Evolutionary conservation across 1,284 basidiomycete genomes (phyloP).

Genomic region (Leucoagaricus sp.): DNA sequence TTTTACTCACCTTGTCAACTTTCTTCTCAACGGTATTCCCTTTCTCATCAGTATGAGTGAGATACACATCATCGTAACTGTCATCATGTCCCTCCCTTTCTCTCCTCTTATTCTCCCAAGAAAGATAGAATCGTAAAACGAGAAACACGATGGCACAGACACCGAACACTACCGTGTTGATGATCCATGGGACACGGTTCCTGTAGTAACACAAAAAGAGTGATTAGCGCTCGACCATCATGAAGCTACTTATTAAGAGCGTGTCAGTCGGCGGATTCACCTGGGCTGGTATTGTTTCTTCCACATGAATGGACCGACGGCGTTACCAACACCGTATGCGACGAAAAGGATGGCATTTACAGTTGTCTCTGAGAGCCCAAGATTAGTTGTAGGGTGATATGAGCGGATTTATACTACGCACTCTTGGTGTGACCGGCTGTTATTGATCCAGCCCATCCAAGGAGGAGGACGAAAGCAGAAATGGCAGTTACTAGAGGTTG

Average conservation of each 20-base stretch:
- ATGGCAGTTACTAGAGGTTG: constrained; percentile 61
- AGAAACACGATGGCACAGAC: constrained; percentile 55
- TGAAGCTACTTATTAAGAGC: no score
- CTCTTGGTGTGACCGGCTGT: constrained; percentile 80
- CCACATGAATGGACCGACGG: constrained; percentile 79
- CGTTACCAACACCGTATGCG: constrained; percentile 75
- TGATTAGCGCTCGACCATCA: no score
- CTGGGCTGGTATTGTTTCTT: constrained; percentile 65
- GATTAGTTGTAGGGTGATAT: neutral
- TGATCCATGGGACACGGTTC: constrained; percentile 68
- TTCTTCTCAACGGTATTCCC: constrained; percentile 55
- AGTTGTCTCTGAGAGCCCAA: constrained; percentile 49
- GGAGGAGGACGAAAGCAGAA: constrained; percentile 67
- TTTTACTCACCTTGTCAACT: constrained; percentile 61
- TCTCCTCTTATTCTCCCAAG: constrained; percentile 63
- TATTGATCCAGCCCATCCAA: constrained; percentile 70
- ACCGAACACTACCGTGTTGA: constrained; percentile 61
- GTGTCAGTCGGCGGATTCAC: constrained; percentile 34
- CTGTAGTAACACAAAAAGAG: constrained; percentile 28
- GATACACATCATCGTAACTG: constrained; percentile 65
- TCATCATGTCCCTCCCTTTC: constrained; percentile 57
- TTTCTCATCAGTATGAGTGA: constrained; percentile 52
- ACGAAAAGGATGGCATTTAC: constrained; percentile 74
- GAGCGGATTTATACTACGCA: constrained; percentile 21
- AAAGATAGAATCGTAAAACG: constrained; percentile 60